Base-by-base conservation (phyloP, 2,329 filamentous ascomycete species). In the Trichoderma sp. region DNA sequence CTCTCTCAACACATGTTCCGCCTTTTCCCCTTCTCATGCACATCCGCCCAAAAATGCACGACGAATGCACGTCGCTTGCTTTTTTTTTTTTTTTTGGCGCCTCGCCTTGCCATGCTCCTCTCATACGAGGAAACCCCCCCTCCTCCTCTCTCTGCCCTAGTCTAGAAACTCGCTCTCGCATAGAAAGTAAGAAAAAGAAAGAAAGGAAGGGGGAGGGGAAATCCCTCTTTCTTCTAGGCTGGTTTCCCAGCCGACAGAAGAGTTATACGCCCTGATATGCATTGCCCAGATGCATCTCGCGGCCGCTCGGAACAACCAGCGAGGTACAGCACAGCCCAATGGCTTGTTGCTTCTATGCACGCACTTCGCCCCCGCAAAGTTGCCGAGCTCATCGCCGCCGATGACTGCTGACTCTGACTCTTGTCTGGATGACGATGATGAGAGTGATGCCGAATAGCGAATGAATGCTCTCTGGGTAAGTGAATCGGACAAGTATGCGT, bases 1-100 rank as follows among this genome's bases (percentile, higher is more conserved):
- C 61, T 54, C 61, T 65, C 61, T 65, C 61, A 65, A 56, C 61
- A 65, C 61, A 64, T 64, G 61, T 65, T 65, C 52, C 52, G n/a
- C 54, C 50, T 64, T 64, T 52, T 35, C 60, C 60, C 60, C 52
- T 64, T 64, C 61, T 65, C 52, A 65, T 65, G 61, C 61, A 65
- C 52, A 65, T 65, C 61, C 61, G 61, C 61, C 61, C 61, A 56
- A 64, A 64, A 34, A 54, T 53, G 60, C 57, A 60, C 57, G 39
- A 29, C 37, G 25, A 50, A 63, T 52, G 59, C 60, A 64, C 35
- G 60, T 64, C 48, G 60, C 58, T 50, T 61, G 39, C 35, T 12
- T 50, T 57, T 32, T 12, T 25, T n/a, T 42, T 42, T 42, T 8
- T 42, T 42, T 5, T n/a, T 42, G 5, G 4, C 25, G 22, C 35